phyloP scores from a whole-genome alignment of 1,139 yeast genomes.

The Lizanozyma gosingica region DNA sequence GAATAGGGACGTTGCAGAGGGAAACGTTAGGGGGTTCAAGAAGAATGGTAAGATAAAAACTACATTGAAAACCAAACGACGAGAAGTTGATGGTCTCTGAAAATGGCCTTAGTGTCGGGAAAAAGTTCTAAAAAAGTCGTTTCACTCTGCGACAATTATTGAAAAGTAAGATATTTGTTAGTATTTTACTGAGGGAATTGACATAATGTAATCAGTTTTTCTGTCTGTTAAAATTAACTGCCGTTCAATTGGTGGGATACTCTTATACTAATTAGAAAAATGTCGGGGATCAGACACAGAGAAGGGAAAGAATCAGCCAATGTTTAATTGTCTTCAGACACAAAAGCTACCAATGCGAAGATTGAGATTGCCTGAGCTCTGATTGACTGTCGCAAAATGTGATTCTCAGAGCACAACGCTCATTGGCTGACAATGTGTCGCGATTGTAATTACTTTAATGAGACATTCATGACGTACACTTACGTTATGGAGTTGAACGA shows the following conservation, averaged over 20 bases:
- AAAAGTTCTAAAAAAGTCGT: not conserved
- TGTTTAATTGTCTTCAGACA: not conserved
- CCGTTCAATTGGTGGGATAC: not conserved
- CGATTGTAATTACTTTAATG: not conserved
- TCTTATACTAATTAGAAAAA: too few species aligned
- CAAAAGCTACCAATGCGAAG: not conserved
- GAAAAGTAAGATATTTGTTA: too few species aligned
- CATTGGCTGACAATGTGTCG: not conserved
- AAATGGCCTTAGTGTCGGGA: not conserved
- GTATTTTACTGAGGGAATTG: too few species aligned
- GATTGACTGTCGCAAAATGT: too few species aligned
- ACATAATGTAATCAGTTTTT: too few species aligned
- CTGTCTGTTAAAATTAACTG: not conserved
- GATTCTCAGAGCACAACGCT: too few species aligned
- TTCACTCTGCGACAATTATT: too few species aligned
- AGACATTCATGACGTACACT: too few species aligned
- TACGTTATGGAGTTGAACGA: too few species aligned
- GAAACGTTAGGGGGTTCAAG: not conserved
- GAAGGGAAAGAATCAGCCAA: not conserved
- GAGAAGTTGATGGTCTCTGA: not conserved
- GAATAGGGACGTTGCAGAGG: not conserved
- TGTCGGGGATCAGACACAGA: not conserved
- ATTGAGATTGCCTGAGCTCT: not conserved
- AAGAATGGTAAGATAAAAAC: not conserved
- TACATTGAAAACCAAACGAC: not conserved